phyloP scores from a whole-genome alignment of 371 early-diverging fungal species.

The Apophysomyces trapeziformis region DNA sequence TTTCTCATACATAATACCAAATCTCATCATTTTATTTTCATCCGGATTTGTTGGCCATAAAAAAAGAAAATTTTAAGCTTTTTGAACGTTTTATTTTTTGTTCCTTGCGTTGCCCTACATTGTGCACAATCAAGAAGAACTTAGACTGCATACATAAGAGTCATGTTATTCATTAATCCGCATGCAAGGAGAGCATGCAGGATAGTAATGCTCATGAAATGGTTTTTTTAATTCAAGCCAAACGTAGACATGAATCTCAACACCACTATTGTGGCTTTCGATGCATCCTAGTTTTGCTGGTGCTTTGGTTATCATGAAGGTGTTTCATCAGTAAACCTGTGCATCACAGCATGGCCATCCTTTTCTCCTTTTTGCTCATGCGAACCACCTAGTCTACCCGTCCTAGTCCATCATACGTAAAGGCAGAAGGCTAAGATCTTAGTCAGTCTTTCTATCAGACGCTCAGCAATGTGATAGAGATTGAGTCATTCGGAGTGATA shows the following conservation, averaged over 20 bases:
- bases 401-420: no score
- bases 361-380: no score
- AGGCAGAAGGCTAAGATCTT: no score
- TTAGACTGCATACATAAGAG: neutral
- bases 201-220: conserved; percentile 9
- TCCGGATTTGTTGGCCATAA: neutral
- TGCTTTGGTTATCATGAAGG: no score
- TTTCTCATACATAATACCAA: neutral
- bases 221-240: conserved; percentile 5
- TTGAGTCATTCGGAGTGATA: neutral
- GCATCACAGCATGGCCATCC: no score
- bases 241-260: conserved; percentile 2
- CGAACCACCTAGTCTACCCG: no score
- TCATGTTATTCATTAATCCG: conserved; percentile 8
- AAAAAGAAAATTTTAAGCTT: neutral
- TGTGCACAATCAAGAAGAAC: neutral
- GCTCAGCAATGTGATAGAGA: neutral
- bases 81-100: no score
- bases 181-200: conserved; percentile 11
- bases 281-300: neutral
- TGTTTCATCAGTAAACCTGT: no score
- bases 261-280: neutral
- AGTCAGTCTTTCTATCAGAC: neutral
- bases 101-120: neutral
- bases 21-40: neutral